Evolutionary conservation across 768 basidiomycete genomes (phyloP).

Genomic region (Cystoderma amianthinum): DNA sequence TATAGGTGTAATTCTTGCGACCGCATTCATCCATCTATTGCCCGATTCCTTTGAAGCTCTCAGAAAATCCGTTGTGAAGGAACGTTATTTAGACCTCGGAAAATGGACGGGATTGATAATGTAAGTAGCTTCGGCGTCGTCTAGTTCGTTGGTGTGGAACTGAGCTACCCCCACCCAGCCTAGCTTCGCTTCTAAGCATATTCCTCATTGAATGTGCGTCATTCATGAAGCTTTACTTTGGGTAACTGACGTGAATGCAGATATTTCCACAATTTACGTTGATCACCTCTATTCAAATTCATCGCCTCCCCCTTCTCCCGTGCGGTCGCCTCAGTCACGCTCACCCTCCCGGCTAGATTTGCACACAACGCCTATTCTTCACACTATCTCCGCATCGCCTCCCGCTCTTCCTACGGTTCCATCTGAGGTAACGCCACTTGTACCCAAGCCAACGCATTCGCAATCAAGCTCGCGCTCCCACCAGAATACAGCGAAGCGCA

Average conservation of each 20-base stretch:
- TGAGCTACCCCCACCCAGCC: conserved; percentile 22
- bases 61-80: conserved; percentile 34
- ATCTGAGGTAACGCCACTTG: conserved; percentile 1
- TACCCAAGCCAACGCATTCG: conserved; percentile 2
- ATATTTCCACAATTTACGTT: conserved; percentile 70
- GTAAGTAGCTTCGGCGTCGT: conserved; percentile 33
- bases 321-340: conserved; percentile 14
- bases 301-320: conserved; percentile 39
- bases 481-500: conserved; percentile 4
- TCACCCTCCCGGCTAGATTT: conserved; percentile 7
- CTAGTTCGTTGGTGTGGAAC: neutral
- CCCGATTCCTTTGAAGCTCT: conserved; percentile 70
- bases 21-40: conserved; percentile 76
- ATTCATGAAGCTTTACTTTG: neutral
- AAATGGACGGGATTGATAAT: conserved; percentile 66
- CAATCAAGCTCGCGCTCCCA: conserved; percentile 8
- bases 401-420: conserved; percentile 1
- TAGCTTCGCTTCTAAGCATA: conserved; percentile 60
- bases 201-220: conserved; percentile 76
- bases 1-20: conserved; percentile 74
- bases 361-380: neutral
- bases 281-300: conserved; percentile 59
- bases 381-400: neutral
- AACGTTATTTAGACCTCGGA: conserved; percentile 39
- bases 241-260: conserved; percentile 26